These are phyloP conservation scores for Monosporascus sp. DNA, from an alignment of 2,329 filamentous ascomycete genomes.

Conservation along the genomic window DNA sequence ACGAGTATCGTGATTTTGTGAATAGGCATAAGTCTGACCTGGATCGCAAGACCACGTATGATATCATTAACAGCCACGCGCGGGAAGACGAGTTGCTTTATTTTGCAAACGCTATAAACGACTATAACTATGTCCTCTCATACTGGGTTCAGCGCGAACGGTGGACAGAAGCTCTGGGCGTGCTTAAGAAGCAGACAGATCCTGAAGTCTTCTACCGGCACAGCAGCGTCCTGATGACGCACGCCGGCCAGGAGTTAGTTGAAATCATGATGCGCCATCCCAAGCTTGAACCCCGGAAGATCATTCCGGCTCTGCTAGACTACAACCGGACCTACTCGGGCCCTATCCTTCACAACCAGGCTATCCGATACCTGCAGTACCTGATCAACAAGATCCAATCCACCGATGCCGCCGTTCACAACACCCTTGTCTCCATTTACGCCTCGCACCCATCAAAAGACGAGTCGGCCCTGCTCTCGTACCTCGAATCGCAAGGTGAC, in stretches of 20 bases:
- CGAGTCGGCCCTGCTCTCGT: conserved; percentile 79
- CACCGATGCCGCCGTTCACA: conserved; percentile 83
- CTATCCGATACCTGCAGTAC: conserved; percentile 87
- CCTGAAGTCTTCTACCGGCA: conserved; percentile 94
- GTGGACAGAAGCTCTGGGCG: conserved; percentile 80
- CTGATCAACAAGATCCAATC: conserved; percentile 83
- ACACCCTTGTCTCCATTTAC: conserved; percentile 94
- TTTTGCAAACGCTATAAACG: conserved; percentile 83
- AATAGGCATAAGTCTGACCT: conserved; percentile 80
- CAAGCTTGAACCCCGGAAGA: conserved; percentile 75
- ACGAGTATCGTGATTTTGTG: conserved; percentile 86
- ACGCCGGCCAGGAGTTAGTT: conserved; percentile 79
- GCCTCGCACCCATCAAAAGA: conserved; percentile 79
- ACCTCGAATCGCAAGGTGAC: conserved; percentile 84
- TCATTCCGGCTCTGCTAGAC: conserved; percentile 89
- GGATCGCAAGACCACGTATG: conserved; percentile 88
- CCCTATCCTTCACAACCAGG: conserved; percentile 74
- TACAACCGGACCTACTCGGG: conserved; percentile 79
- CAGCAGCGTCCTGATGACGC: conserved; percentile 92
- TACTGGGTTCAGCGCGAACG: conserved; percentile 97
- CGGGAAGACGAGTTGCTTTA: conserved; percentile 88
- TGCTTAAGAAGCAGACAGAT: conserved; percentile 89
- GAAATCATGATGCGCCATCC: conserved; percentile 92
- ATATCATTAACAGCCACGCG: conserved; percentile 92
- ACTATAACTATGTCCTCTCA: conserved; percentile 89